Evolutionary conservation across 2,329 filamentous ascomycete species (phyloP).

Genomic region (Neoarthrinium moseri): DNA sequence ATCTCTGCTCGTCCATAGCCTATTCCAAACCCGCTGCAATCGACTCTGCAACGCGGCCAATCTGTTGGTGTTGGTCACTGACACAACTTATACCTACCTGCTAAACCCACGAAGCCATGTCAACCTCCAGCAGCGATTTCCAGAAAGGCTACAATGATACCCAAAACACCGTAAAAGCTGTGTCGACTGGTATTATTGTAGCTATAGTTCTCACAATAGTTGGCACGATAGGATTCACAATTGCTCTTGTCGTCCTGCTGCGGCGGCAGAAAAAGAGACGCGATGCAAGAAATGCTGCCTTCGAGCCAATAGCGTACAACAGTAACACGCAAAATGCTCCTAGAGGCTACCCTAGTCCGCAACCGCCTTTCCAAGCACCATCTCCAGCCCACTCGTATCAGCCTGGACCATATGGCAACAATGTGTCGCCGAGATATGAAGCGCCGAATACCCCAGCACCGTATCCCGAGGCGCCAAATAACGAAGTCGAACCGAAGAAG

Average conservation of each 20-base stretch:
- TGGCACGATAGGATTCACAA: not conserved
- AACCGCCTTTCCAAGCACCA: not conserved
- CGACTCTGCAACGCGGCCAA: too few species aligned
- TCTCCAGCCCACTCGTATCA: not conserved
- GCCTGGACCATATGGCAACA: not conserved
- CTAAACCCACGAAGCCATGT: too few species aligned
- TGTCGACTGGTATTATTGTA: not conserved
- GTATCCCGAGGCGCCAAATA: not conserved
- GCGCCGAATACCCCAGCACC: not conserved
- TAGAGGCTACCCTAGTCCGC: too few species aligned
- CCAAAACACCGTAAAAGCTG: not conserved
- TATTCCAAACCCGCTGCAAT: too few species aligned
- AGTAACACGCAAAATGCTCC: not conserved
- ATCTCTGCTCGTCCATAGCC: too few species aligned
- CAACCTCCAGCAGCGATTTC: not conserved
- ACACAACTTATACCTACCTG: too few species aligned
- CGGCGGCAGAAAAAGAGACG: not conserved
- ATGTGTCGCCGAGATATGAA: not conserved
- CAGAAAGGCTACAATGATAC: not conserved
- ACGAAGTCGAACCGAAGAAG: not conserved
- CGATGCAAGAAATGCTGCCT: not conserved
- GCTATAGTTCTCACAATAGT: not conserved
- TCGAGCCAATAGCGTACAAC: not conserved
- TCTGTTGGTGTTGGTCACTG: too few species aligned
- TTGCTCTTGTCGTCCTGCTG: not conserved